Base-by-base conservation (phyloP, 192 early-diverging fungal genomes). In the Coemansia reversa region DNA sequence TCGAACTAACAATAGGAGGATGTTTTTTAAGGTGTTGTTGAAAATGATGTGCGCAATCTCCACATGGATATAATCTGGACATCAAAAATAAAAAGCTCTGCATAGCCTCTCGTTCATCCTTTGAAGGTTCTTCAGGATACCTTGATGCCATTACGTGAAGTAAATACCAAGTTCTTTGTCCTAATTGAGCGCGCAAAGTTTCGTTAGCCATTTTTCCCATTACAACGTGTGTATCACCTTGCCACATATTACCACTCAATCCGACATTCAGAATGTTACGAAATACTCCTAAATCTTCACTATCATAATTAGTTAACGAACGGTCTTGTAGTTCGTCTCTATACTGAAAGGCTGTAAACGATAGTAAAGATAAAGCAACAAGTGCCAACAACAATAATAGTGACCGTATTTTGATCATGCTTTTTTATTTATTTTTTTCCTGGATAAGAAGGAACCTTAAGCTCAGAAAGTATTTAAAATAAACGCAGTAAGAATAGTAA, bases 1-100 rank as follows among this genome's bases (percentile, higher is more conserved):
- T 79, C 3, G 86, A 86, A 11, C 85, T 82, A 4, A 92, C 91
- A 42, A 89, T 85, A 16, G 94, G 93, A 7, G 96, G 96, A 67
- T 93, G 79, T 59, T 85, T 79, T 29, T 86, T 79, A 42, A 96
- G 63, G 19, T 95, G 76, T 49, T 76, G 58, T 75, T 92, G 88
- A 66, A 98, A 96, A 62, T 98, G 94, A 8, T 83, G 66, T 3
- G 94, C 96, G 75, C 95, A 98, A 83, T 97, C 94, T 50, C 96
- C 96, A 67, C 96, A 98, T 14, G 96, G 96, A 74, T 98, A 98
- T 24, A 98, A 72, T 66, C 91, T 75, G 2, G 90, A 91, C 52
- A 97, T 86, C 28, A 95, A 69, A 60, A 84, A 87, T 60, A 98
- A 83, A 71, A 92, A 98, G 62, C 90, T 89, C 42, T 75, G 84